Conservation (phyloP, 2,329 filamentous ascomycete genomes). For the Epichloe sylvatica region DNA sequence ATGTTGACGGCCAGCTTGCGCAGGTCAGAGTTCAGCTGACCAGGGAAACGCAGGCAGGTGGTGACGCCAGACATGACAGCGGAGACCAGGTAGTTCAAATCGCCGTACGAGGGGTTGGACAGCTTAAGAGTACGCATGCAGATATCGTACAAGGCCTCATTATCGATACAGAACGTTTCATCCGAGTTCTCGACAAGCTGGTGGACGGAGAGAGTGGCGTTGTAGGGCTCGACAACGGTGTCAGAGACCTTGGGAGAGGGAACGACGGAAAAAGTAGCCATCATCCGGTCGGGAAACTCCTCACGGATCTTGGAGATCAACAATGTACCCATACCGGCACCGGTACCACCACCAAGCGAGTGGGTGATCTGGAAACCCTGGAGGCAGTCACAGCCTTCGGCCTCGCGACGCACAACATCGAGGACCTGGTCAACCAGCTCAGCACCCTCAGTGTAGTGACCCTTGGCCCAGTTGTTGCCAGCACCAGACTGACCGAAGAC, state of each 20-base stretch:
- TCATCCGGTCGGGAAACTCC: constrained; percentile 99
- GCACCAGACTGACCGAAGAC: constrained; percentile 98
- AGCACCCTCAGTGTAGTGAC: constrained; percentile 98
- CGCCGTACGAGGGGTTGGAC: constrained; percentile 92
- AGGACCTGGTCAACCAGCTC: constrained; percentile 97
- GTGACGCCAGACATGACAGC: constrained; percentile 99
- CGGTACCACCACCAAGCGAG: constrained; percentile 98
- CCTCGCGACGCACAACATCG: constrained; percentile 95
- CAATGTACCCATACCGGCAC: constrained; percentile 98
- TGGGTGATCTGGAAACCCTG: constrained; percentile 99
- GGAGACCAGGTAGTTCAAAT: constrained; percentile 97
- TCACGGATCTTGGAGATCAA: constrained; percentile 97
- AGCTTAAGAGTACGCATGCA: constrained; percentile 99
- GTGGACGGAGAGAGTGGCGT: constrained; percentile 96
- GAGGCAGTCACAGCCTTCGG: constrained; percentile 96
- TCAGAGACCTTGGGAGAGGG: constrained; percentile 98
- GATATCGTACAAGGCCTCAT: constrained; percentile 99
- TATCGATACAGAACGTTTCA: constrained; percentile 99
- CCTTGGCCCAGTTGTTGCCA: constrained; percentile 99
- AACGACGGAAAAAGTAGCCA: constrained; percentile 98
- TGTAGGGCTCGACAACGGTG: constrained; percentile 99
- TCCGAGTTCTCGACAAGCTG: constrained; percentile 99
- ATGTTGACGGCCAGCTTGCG: constrained; percentile 99
- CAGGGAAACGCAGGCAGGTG: constrained; percentile 96
- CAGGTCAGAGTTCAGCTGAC: constrained; percentile 98